Evolutionary conservation across 176 grass and related monocot genomes (phyloP).

Genomic region (Panicum miliaceum): DNA sequence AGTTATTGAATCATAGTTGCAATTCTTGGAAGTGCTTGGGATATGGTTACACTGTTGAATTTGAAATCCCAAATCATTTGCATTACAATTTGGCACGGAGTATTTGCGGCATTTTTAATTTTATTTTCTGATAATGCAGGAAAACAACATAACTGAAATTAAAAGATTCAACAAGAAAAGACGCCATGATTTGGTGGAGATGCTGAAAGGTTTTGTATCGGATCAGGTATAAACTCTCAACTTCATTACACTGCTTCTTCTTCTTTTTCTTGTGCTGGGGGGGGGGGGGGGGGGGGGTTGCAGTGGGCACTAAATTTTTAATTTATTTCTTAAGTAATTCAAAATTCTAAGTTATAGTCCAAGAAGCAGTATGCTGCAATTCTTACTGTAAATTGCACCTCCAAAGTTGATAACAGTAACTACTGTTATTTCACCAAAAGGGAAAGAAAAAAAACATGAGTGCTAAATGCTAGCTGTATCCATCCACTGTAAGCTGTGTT

Average conservation of each 20-base stretch:
- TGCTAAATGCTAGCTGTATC: neutral
- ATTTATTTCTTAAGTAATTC: neutral
- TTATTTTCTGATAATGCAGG: constrained; percentile 46
- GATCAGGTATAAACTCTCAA: constrained; percentile 58
- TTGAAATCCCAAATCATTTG: neutral
- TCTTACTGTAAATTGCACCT: neutral
- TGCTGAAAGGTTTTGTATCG: constrained; percentile 80
- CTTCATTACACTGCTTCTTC: neutral
- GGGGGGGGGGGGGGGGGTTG: neutral
- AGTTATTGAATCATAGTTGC: neutral
- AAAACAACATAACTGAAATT: constrained; percentile 76
- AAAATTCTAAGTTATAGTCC: constrained; percentile 8
- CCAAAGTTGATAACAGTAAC: neutral
- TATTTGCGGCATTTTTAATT: neutral
- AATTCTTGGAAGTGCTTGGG: neutral
- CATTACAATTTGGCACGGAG: neutral
- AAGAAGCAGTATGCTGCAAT: neutral
- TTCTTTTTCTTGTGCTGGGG: neutral
- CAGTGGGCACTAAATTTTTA: constrained; percentile 1
- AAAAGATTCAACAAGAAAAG: constrained; percentile 72
- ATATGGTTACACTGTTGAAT: constrained; percentile 21
- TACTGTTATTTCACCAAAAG: neutral
- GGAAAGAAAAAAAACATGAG: neutral
- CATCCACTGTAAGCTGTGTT: neutral
- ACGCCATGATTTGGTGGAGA: constrained; percentile 56